Base-by-base conservation (phyloP, 2,329 filamentous ascomycete species). In the Whalleya microplaca region DNA sequence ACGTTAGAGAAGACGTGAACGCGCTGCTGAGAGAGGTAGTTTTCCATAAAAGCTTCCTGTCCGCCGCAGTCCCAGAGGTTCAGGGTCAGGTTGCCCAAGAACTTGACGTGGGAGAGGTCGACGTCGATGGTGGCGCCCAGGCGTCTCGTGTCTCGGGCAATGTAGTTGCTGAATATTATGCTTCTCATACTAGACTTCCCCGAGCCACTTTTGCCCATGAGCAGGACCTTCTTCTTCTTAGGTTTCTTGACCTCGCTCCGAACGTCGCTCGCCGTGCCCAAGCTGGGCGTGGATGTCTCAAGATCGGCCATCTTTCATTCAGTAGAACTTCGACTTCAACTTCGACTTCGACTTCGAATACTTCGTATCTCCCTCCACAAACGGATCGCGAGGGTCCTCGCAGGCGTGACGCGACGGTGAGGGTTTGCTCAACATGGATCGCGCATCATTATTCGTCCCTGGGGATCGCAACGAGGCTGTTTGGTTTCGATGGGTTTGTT, bases 31-130 rank as follows among this genome's bases (percentile, higher is more conserved):
- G 91, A 93, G 59, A 99, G 88, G 78, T 98, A 99, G 74, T 96
- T 97, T 72, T 98, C 95, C 82, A 96, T 96, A 72, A 99, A 99
- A 40, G 94, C 94, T 76, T 98, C 95, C 80, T 99, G 95, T 56
- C 94, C 95, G 78, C 95, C 95, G 73, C 95, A 99, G 76, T 99
- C 95, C 95, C 95, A 99, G 18, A 99, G 84, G 75, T 99, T 98
- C 67, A 99, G 84, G 51, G 95, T 97, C 51, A 99, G 81, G 74
- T 98, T 98, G 51, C 95, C 95, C 78, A 99, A 90, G 78, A 99
- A 99, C 75, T 96, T 96, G 76, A 98, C 95, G 77, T 97, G 95
- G 61, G 92, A 97, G 69, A 98, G 90, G 76, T 99, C 95, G 58
- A 99, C 95, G 72, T 99, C 95, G 72, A 99, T 98, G 12, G 95